phyloP scores from a whole-genome alignment of 2,329 filamentous ascomycete genomes.

The Nigrospora sphaerica region DNA sequence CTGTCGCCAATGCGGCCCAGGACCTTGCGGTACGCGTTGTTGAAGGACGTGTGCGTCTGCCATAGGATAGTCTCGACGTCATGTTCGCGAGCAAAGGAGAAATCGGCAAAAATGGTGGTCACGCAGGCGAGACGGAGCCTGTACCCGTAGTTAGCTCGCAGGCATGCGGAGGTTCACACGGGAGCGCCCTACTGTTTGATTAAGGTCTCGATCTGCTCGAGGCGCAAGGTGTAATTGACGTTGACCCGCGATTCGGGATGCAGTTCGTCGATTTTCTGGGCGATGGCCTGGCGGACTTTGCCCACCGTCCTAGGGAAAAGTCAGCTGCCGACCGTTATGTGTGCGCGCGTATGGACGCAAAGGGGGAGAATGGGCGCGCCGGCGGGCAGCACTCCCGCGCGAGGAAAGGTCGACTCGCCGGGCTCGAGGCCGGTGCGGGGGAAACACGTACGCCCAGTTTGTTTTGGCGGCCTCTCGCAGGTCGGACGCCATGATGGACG shows the following conservation, averaged over 20 bases:
- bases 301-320: background rate
- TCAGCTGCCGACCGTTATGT: too few species aligned
- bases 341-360: too few species aligned
- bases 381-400: background rate
- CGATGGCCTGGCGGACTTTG: conserved; percentile 18
- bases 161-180: background rate
- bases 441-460: conserved; percentile 18
- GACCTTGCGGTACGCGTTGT: conserved; percentile 67
- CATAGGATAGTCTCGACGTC: conserved; percentile 68
- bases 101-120: conserved; percentile 64
- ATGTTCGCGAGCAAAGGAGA: conserved; percentile 55
- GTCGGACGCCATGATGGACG: conserved; percentile 8
- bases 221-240: conserved; percentile 18
- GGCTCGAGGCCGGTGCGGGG: background rate
- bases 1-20: conserved; percentile 48
- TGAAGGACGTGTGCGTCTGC: conserved; percentile 71
- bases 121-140: conserved; percentile 69
- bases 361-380: background rate
- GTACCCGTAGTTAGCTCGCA: conserved; percentile 8
- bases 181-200: conserved; percentile 21
- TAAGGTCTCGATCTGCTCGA: conserved; percentile 21
- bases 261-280: conserved; percentile 11
- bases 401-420: background rate
- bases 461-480: conserved; percentile 16
- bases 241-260: conserved; percentile 6